A percentile compares a stretch with the other conserved stretches of the same genome.
Conservation (phyloP, 129 eudicot genomes). For the Mikania micrantha region DNA sequence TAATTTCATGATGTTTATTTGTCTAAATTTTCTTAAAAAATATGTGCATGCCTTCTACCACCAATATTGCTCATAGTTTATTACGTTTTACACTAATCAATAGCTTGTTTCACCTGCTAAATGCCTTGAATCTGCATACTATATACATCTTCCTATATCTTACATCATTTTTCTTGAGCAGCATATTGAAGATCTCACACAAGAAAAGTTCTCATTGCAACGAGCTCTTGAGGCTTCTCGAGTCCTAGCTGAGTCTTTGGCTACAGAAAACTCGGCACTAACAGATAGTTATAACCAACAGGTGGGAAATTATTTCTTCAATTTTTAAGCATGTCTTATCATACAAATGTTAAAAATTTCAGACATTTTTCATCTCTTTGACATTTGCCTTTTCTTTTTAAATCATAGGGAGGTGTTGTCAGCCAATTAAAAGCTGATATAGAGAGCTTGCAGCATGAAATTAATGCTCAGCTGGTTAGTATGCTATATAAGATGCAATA, state of each 20-base stretch:
- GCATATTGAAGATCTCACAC: constrained; percentile 98
- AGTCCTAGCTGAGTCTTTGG: constrained; percentile 81
- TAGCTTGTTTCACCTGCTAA: constrained; percentile 11
- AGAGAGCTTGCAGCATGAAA: constrained; percentile 74
- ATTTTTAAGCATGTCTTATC: background rate
- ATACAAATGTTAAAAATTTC: background rate
- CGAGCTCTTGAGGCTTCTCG: constrained; percentile 96
- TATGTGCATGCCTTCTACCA: background rate
- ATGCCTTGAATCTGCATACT: constrained; percentile 5
- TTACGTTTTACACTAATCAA: background rate
- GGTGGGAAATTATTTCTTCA: constrained; percentile 30
- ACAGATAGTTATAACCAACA: constrained; percentile 94
- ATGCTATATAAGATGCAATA: background rate
- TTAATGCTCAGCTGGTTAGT: constrained; percentile 72
- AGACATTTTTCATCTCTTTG: background rate
- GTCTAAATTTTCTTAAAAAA: background rate
- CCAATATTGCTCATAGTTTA: background rate
- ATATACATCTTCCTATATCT: constrained; percentile 6
- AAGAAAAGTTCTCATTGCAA: constrained; percentile 96
- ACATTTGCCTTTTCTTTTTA: background rate
- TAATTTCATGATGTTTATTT: background rate
- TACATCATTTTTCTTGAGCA: constrained; percentile 30
- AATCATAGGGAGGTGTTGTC: constrained; percentile 69
- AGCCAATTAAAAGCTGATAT: constrained; percentile 69
- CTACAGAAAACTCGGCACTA: constrained; percentile 85